Evolutionary conservation across 257 asterid genomes (phyloP), one percentile per base, ranked within the genome.

Genomic region (Ligustrum vulgare): DNA sequence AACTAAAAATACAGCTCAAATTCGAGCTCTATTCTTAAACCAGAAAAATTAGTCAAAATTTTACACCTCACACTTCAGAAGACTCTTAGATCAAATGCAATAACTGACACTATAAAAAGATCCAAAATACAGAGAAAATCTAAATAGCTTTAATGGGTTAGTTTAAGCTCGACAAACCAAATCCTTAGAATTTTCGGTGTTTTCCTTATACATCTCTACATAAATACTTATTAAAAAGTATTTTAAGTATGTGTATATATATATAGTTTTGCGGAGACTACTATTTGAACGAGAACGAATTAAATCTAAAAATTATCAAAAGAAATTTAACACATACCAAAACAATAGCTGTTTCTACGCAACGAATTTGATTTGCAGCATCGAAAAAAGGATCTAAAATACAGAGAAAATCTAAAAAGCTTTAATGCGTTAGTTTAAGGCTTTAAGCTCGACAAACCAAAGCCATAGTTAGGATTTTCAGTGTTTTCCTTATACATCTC

Each of bases 311-410:
- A 34, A 73, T 18, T 39, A 77, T 4, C 58, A 76, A 33, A 60
- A 22, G 66, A 69, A 84, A 63, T 69, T 64, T 63, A 45, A 31
- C 75, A 76, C 79, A 79, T 43, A 79, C 79, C 80, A 35, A 78
- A 82, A 67, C 5, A 45, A 34, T 31, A 47, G 73, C 86, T 67
- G 71, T 32, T 76, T 72, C 65, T 65, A 70, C 37, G 65, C 82
- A 71, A 28, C 68, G 65, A 81, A 45, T 69, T 73, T 32, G 32
- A 76, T 68, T 62, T 72, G 23, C 64, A 60, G 69, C 65, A 67
- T 23, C 79, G 33, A 83, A 87, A 49, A 71, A 47, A 82, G 80
- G 82, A 82, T 83, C 84, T 73, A 79, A 72, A 75, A 33, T 33
- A 28, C 43, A 63, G 9, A 18, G 12, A 60, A 66, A 72, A 58